A percentile compares a stretch with the other conserved stretches of the same genome.
These are phyloP conservation scores for Epichloe brachyelytri DNA, from an alignment of 2,329 filamentous ascomycete species.

Conservation along the genomic window DNA sequence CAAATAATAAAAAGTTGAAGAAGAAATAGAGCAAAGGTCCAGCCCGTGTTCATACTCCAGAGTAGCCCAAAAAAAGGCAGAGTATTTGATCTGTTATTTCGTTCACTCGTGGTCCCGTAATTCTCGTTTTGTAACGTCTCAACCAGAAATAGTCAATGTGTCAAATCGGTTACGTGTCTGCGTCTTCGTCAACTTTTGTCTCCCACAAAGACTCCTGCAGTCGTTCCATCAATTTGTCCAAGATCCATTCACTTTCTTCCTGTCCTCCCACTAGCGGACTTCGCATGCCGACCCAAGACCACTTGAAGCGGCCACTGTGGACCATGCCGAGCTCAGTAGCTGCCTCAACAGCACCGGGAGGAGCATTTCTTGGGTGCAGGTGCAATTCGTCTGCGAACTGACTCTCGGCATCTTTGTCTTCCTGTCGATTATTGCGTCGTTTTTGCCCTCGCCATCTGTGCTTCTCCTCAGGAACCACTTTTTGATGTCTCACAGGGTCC, in stretches of 20 bases:
- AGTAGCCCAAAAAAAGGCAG: too few relatives aligned
- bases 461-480: conserved; percentile 18
- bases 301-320: conserved; percentile 24
- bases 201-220: conserved; percentile 27
- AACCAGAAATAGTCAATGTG: neutral
- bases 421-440: neutral
- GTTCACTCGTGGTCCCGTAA: too few relatives aligned
- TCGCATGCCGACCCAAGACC: conserved; percentile 61
- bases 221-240: conserved; percentile 47
- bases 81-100: too few relatives aligned
- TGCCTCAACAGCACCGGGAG: conserved; percentile 1
- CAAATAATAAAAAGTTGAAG: neutral
- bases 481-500: conserved; percentile 36
- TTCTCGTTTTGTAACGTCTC: neutral
- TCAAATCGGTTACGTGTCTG: neutral
- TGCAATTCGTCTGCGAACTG: neutral
- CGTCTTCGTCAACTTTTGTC: conserved; percentile 3
- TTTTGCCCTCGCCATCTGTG: conserved; percentile 7
- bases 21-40: neutral
- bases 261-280: conserved; percentile 58
- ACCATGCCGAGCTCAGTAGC: conserved; percentile 14
- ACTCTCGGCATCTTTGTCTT: neutral
- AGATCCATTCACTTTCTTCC: conserved; percentile 60
- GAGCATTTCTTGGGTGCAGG: neutral
- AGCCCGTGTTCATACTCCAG: too few relatives aligned